Conservation (phyloP, 2,329 filamentous ascomycete genomes). For the Clarireedia homoeocarpa region DNA sequence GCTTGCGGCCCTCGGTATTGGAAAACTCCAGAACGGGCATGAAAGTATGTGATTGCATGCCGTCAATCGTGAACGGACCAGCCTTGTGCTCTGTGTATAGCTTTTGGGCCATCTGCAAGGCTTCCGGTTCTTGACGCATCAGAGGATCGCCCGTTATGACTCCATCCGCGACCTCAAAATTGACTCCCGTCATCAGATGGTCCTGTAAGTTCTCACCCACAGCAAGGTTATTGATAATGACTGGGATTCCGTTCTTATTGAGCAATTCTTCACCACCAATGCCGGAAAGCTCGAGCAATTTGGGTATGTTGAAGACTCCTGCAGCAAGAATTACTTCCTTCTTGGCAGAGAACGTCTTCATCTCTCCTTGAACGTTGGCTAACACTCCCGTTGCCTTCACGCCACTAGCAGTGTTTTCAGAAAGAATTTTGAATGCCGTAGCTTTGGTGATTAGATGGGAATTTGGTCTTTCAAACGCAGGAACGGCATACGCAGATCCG, state of each 20-base stretch:
- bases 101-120: background rate
- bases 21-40: slow-evolving; percentile 4
- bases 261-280: slow-evolving; percentile 40
- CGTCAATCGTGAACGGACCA: slow-evolving; percentile 5
- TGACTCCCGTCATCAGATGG: slow-evolving; percentile 22
- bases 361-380: background rate
- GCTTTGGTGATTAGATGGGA: slow-evolving; percentile 6
- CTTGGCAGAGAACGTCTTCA: slow-evolving; percentile 13
- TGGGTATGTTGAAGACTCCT: slow-evolving; percentile 44
- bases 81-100: background rate
- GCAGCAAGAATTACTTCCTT: slow-evolving; percentile 42
- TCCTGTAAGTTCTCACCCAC: slow-evolving; percentile 46
- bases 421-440: background rate
- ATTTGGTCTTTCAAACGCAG: slow-evolving; percentile 1
- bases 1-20: background rate
- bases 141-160: slow-evolving; percentile 3
- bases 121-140: slow-evolving; percentile 8
- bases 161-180: slow-evolving; percentile 6
- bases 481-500: slow-evolving; percentile 1
- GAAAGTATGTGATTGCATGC: slow-evolving; percentile 4
- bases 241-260: slow-evolving; percentile 34
- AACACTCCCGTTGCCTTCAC: background rate
- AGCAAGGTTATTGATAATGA: slow-evolving; percentile 37
- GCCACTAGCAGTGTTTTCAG: background rate
- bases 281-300: slow-evolving; percentile 44